Evolutionary conservation across 2,329 filamentous ascomycete genomes (phyloP).

Genomic region (Kalaharituber pfeilii): DNA sequence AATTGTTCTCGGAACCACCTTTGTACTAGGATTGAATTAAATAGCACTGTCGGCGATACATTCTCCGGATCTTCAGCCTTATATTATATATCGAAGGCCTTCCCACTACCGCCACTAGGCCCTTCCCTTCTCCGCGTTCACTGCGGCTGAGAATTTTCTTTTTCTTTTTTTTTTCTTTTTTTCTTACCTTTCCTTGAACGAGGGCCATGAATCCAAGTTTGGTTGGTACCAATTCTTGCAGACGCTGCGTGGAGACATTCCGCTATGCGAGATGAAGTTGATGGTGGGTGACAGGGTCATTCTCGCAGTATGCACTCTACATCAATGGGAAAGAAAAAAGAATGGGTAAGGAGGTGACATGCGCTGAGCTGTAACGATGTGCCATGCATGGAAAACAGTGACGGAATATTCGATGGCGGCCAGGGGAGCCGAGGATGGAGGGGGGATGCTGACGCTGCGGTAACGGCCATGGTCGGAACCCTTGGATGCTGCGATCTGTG

Average conservation of each 20-base stretch:
- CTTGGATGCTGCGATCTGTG: background rate
- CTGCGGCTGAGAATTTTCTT: background rate
- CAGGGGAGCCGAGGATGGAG: background rate
- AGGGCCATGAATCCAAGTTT: too few relatives aligned
- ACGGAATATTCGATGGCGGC: conserved; percentile 2
- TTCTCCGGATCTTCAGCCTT: background rate
- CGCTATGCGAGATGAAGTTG: background rate
- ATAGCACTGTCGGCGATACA: background rate
- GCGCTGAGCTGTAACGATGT: background rate
- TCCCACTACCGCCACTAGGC: background rate
- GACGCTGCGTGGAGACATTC: background rate
- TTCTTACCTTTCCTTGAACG: too few relatives aligned
- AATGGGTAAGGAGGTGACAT: background rate
- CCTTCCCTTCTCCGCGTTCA: background rate
- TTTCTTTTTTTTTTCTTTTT: too few relatives aligned
- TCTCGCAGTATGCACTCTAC: background rate
- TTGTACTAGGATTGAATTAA: too few relatives aligned
- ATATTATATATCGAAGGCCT: background rate
- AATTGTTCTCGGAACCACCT: too few relatives aligned
- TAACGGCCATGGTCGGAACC: background rate
- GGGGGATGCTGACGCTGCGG: background rate
- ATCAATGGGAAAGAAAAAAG: too few relatives aligned
- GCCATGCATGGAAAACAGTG: background rate
- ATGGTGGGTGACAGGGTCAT: background rate
- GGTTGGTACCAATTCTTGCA: background rate